These are phyloP conservation scores for Aureobasidium vineae DNA, from an alignment of 2,329 filamentous ascomycete species.

Conservation along the genomic window DNA sequence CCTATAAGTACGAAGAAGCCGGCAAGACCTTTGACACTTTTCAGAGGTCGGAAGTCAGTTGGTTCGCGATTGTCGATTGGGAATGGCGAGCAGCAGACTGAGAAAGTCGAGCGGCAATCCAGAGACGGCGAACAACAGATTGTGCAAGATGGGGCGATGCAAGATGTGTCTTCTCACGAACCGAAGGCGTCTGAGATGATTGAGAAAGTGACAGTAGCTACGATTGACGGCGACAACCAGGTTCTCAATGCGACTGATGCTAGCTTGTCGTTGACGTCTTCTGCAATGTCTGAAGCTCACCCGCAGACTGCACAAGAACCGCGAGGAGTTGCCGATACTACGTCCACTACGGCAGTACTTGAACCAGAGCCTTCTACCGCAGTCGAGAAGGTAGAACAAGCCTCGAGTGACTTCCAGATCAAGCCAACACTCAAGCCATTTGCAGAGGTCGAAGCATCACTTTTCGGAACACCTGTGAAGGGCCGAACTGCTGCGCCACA, in stretches of 20 bases:
- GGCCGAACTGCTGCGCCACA: background rate
- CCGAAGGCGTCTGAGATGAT: background rate
- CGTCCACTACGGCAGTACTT: background rate
- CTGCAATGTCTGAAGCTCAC: background rate
- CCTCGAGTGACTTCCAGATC: slow-evolving; percentile 2
- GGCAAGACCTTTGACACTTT: slow-evolving; percentile 11
- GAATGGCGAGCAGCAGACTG: background rate
- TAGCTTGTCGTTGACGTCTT: background rate
- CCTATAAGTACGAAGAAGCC: slow-evolving; percentile 11
- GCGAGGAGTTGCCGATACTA: background rate
- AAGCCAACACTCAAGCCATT: slow-evolving; percentile 18
- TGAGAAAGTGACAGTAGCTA: background rate
- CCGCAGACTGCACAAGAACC: background rate
- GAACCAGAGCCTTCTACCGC: background rate
- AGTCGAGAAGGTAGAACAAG: background rate
- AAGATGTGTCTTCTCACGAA: background rate
- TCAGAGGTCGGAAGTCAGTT: slow-evolving; percentile 10
- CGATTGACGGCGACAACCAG: background rate
- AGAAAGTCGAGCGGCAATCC: background rate
- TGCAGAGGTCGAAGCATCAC: slow-evolving; percentile 19
- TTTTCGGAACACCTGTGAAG: slow-evolving; percentile 15
- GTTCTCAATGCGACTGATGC: background rate
- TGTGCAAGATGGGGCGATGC: slow-evolving; percentile 2
- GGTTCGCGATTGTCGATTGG: background rate
- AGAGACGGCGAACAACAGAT: background rate